Base-by-base conservation (phyloP, 441 rosid species). In the Syzygium malaccense region DNA sequence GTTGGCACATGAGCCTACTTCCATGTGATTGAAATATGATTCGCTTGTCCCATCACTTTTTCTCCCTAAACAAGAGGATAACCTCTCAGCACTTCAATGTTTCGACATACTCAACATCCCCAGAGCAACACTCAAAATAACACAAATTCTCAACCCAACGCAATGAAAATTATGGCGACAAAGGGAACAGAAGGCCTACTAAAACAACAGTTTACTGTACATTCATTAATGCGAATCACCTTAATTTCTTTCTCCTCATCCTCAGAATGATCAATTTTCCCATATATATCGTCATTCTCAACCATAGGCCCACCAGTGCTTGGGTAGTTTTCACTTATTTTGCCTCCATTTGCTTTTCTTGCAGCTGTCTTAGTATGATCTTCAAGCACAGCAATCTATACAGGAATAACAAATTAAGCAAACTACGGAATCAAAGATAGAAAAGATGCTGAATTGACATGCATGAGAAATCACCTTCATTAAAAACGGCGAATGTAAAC, bases 351-450 rank as follows among this genome's bases (percentile, higher is more conserved):
- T 53, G 91, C 90, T 91, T 92, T 95, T 85, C 93, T 93, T 26
- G 89, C 64, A 78, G 17, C 90, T 14, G 90, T 90, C 88, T 92
- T 95, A 41, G 91, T 94, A 87, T 89, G 93, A 86, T 96, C 98
- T 91, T 95, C 95, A n/a, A 97, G 91, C 86, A 93, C 95, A 58
- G 93, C 99, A 93, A 96, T 91, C 99, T 96, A 88, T 87, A 92
- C 83, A 88, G 64, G 20, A 26, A 85, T 32, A 17, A 33, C 15
- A 75, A 41, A 75, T 75, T 41, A 75, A 75, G 51, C 17, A 23
- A 75, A 75, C 51, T 75, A 75, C 3, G 8, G 51, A 32, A 66
- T 17, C 19, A 6, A 66, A 30, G 30, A 66, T 30, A 66, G 75
- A 30, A 66, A 66, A 66, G 75, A 30, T 64, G 41, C 23, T 4